Evolutionary conservation across 108 stramenopile genomes (phyloP), one percentile per base, ranked within the genome.

Genomic region (Aurantiochytrium sp.): DNA sequence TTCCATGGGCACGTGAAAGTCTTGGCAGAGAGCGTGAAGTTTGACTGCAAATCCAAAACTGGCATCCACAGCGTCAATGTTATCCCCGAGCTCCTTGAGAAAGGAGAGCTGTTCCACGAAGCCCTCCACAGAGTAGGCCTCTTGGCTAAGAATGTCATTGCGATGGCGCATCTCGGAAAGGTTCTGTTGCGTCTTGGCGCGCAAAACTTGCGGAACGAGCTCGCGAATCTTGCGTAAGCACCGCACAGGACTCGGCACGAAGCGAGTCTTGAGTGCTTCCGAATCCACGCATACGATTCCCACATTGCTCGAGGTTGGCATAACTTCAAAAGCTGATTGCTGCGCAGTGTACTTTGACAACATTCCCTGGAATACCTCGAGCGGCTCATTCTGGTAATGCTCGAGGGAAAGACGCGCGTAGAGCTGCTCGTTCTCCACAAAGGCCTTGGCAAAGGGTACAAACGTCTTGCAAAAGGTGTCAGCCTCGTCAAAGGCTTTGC

Each of bases 81-180:
- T 83, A 12, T 76, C 88, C 59, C 69, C 69, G 6, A 93, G 90
- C 29, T 90, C 89, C 4, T 23, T 45, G 29, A 93, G 91, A 29
- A 90, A 90, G 5, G 91, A 91, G 89, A 93, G 91, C 87, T 94
- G 93, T 29, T 72, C 43, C 8, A 95, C 92, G 90, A 93, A 95
- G 16, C 90, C 90, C 35, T 92, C 92, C 69, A 94, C 93, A 55
- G 60, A 89, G 4, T 87, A 45, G 19, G 92, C 91, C 28, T 19
- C 55, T 18, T 91, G 64, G 1, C 91, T 60, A 29, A 93, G 69
- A 42, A 91, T 87, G 12, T 93, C 93, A 55, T 93, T 91, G 5
- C 92, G 35, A 10, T 89, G 51, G 21, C 73, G 91, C 64, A 95
- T 69, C 51, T 92, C 71, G 58, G 87, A 60, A 18, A 94, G 89